Evolutionary conservation across 768 basidiomycete genomes (phyloP).

Genomic region (Coprinopsis strossmayeri): DNA sequence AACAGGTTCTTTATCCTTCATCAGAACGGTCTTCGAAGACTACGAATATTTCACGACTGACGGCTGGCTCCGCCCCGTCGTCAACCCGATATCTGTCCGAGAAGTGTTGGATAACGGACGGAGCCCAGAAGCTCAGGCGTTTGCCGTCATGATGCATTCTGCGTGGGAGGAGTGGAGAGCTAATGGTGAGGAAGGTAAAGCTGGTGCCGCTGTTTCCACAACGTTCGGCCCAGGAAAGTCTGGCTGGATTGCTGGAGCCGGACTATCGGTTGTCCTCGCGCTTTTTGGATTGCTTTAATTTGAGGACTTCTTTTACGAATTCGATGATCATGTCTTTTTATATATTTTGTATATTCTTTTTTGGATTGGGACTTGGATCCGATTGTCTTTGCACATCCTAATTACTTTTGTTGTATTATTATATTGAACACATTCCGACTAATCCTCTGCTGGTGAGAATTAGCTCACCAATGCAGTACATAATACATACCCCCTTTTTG

Average conservation of each 20-base stretch:
- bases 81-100: conserved; percentile 56
- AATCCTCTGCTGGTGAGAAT: no score
- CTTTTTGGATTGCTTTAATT: no score
- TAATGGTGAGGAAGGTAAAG: conserved; percentile 41
- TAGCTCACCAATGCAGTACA: no score
- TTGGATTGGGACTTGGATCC: background rate
- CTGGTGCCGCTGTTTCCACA: conserved; percentile 24
- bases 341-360: background rate
- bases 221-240: no score
- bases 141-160: conserved; percentile 68
- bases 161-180: conserved; percentile 72
- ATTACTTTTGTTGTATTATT: background rate
- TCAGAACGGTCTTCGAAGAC: conserved; percentile 8
- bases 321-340: no score
- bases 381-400: background rate
- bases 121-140: conserved; percentile 77
- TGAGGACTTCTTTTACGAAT: no score
- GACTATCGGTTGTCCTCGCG: no score
- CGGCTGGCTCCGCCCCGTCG: conserved; percentile 71
- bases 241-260: no score
- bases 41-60: conserved; percentile 45
- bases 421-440: no score
- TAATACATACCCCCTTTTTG: no score
- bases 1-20: conserved; percentile 10
- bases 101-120: conserved; percentile 31